These are phyloP conservation scores for Selaginella moellendorffii DNA, from an alignment of 75 land plant genomes.

Conservation along the genomic window DNA sequence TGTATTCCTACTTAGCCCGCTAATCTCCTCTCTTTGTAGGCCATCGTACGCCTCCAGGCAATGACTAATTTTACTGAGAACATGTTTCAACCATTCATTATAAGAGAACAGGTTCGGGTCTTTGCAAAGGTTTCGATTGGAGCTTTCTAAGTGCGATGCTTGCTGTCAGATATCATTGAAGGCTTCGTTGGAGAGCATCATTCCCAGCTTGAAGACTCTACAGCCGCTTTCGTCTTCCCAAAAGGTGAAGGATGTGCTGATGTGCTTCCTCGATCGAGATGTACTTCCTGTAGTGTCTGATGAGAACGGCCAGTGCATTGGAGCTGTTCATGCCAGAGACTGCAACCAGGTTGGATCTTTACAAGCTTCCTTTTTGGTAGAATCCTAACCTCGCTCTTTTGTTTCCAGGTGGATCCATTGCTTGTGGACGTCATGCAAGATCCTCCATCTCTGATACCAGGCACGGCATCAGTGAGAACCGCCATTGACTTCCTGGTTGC, in stretches of 20 bases:
- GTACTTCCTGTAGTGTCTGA: slow-evolving; percentile 43
- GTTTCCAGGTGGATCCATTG: slow-evolving; percentile 43
- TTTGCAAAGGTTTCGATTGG: not conserved
- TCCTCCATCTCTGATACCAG: slow-evolving; percentile 48
- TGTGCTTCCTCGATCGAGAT: slow-evolving; percentile 45
- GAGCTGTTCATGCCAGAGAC: slow-evolving; percentile 50
- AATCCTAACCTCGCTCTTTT: slow-evolving; percentile 2
- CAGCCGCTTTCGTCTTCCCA: slow-evolving; percentile 28
- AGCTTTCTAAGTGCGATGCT: not conserved
- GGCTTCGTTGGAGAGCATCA: slow-evolving; percentile 41
- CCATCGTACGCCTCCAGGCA: slow-evolving; percentile 46
- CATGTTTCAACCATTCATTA: slow-evolving; percentile 32
- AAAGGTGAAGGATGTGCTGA: slow-evolving; percentile 43
- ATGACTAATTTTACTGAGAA: slow-evolving; percentile 32
- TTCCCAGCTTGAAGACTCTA: slow-evolving; percentile 39
- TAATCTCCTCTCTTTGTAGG: slow-evolving; percentile 35
- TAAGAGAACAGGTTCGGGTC: slow-evolving; percentile 30
- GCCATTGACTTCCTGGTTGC: slow-evolving; percentile 40
- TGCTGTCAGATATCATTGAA: too few relatives aligned
- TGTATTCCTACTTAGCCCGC: slow-evolving; percentile 31
- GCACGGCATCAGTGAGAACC: slow-evolving; percentile 33
- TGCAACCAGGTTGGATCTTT: slow-evolving; percentile 38
- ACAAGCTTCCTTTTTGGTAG: not conserved
- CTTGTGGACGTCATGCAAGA: slow-evolving; percentile 41
- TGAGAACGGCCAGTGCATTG: slow-evolving; percentile 55